Evolutionary conservation across 345 rosid genomes (phyloP).

Genomic region (Gynandropsis gynandra): DNA sequence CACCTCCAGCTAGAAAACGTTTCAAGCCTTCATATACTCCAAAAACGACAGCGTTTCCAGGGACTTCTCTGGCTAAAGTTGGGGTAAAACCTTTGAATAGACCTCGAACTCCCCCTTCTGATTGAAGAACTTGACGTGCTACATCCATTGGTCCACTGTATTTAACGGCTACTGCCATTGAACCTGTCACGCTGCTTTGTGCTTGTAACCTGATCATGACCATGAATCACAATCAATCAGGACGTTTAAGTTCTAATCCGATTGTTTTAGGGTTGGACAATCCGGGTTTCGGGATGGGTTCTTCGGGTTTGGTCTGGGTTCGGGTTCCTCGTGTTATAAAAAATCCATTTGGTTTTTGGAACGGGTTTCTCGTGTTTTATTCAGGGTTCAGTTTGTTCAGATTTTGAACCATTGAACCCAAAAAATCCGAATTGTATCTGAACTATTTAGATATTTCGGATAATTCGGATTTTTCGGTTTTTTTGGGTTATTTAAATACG

Average conservation of each 20-base stretch:
- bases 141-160: slow-evolving; percentile 97
- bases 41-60: slow-evolving; percentile 92
- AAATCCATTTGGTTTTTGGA: too few species aligned
- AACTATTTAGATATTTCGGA: too few species aligned
- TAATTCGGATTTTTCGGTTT: too few species aligned
- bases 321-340: too few species aligned
- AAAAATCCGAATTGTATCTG: too few species aligned
- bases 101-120: slow-evolving; percentile 82
- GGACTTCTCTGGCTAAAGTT: slow-evolving; percentile 86
- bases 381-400: too few species aligned
- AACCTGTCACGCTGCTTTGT: slow-evolving; percentile 46
- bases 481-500: too few species aligned
- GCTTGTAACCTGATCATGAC: slow-evolving; percentile 74
- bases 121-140: slow-evolving; percentile 71
- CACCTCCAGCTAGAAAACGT: slow-evolving; percentile 74
- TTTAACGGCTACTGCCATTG: slow-evolving; percentile 53
- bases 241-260: neutral
- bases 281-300: too few species aligned
- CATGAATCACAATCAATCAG: slow-evolving; percentile 6
- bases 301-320: too few species aligned
- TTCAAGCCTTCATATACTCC: slow-evolving; percentile 78
- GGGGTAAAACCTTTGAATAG: slow-evolving; percentile 93
- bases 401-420: too few species aligned
- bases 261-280: neutral
- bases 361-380: too few species aligned